Conservation (phyloP, 176 grass and related monocot species). For the Bonia amplexicaulis region DNA sequence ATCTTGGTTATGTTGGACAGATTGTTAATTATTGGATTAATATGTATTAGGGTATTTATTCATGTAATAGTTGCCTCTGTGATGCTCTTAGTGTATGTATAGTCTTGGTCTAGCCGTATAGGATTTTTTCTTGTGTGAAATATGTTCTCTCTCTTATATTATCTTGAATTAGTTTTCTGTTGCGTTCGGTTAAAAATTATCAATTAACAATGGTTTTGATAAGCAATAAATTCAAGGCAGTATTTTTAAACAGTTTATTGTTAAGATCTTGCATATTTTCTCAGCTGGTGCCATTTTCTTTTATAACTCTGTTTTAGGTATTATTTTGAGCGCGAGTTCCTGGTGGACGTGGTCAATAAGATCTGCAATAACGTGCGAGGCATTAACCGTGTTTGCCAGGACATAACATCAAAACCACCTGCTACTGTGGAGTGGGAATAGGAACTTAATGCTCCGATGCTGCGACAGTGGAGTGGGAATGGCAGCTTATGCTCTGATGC, state of each 20-base stretch:
- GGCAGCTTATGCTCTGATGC: neutral
- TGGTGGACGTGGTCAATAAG: slow-evolving; percentile 67
- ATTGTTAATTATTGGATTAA: neutral
- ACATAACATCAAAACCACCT: slow-evolving; percentile 85
- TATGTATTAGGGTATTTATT: neutral
- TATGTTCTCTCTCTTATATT: too few species aligned
- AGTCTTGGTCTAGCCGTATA: too few species aligned
- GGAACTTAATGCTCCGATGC: neutral
- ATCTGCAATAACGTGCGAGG: slow-evolving; percentile 81
- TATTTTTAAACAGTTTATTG: neutral
- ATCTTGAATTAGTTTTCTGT: neutral
- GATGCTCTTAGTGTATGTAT: too few species aligned
- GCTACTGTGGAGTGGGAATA: slow-evolving; percentile 91
- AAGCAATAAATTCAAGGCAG: neutral
- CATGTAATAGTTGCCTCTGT: neutral
- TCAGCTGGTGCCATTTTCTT: neutral
- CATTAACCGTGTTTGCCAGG: slow-evolving; percentile 69
- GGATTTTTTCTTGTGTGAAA: too few species aligned
- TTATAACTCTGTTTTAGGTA: slow-evolving; percentile 41
- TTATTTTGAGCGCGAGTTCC: slow-evolving; percentile 71
- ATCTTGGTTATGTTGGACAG: neutral
- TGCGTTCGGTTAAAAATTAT: neutral
- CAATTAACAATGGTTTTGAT: neutral
- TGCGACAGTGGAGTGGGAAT: slow-evolving; percentile 43
- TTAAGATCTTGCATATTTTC: neutral